phyloP scores from a whole-genome alignment of 2,329 filamentous ascomycete genomes.

The Calonectria multiphialidica region DNA sequence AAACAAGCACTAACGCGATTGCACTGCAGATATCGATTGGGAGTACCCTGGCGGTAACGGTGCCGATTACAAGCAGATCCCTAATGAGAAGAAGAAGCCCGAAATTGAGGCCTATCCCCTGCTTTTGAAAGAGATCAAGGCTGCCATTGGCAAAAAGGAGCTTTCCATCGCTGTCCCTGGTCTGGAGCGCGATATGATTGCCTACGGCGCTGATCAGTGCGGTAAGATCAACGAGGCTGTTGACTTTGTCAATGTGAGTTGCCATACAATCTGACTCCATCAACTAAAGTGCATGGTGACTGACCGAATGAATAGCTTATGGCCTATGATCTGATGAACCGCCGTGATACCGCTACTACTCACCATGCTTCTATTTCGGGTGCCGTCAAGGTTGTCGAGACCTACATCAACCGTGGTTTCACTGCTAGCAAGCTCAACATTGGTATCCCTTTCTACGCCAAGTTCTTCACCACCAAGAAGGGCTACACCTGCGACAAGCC shows the following conservation, averaged over 20 bases:
- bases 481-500: conserved; percentile 58
- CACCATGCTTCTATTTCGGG: conserved; percentile 73
- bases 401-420: conserved; percentile 70
- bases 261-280: too few relatives aligned
- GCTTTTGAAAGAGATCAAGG: conserved; percentile 69
- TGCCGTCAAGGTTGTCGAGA: conserved; percentile 66
- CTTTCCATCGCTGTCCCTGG: conserved; percentile 78
- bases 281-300: background rate
- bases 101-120: conserved; percentile 74
- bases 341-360: conserved; percentile 73
- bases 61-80: conserved; percentile 73
- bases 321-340: conserved; percentile 81
- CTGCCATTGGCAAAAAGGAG: conserved; percentile 69
- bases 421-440: conserved; percentile 69
- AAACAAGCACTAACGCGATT: background rate
- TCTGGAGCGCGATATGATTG: conserved; percentile 73
- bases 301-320: conserved; percentile 60
- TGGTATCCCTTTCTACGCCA: conserved; percentile 77
- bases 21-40: conserved; percentile 72
- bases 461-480: conserved; percentile 71
- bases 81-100: conserved; percentile 68
- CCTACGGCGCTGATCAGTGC: conserved; percentile 67
- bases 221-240: conserved; percentile 70
- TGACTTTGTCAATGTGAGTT: conserved; percentile 71
- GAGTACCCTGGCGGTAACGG: conserved; percentile 74